A percentile compares a stretch with the other conserved stretches of the same genome.
Evolutionary conservation across 257 asterid genomes (phyloP).

Genomic region (Fraxinus excelsior): DNA sequence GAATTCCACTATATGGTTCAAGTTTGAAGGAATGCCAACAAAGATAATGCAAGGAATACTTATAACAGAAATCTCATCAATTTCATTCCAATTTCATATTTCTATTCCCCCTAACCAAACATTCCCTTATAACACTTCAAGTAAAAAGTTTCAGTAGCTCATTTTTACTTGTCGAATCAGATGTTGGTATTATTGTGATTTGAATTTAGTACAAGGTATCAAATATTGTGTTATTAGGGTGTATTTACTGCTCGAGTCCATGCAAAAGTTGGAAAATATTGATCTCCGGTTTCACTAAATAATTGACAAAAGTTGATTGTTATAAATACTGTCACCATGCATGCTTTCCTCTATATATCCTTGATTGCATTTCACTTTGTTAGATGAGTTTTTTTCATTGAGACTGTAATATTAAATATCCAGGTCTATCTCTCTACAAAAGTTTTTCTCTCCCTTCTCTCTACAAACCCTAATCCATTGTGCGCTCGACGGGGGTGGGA

Average conservation of each 20-base stretch:
- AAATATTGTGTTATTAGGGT: neutral
- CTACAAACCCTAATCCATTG: too few species aligned
- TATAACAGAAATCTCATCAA: neutral
- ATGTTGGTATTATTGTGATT: neutral
- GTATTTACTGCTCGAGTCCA: neutral
- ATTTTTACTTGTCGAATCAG: neutral
- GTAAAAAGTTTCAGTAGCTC: neutral
- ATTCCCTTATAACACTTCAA: neutral
- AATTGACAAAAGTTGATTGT: neutral
- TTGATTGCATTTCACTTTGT: neutral
- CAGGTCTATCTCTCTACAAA: too few species aligned
- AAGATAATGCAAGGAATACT: neutral
- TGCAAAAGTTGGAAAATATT: neutral
- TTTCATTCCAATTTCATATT: neutral
- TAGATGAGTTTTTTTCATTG: neutral
- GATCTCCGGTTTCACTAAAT: neutral
- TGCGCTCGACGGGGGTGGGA: too few species aligned
- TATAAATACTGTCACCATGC: neutral
- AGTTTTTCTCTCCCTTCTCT: too few species aligned
- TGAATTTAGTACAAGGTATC: neutral
- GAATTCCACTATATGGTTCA: neutral
- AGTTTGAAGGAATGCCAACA: neutral
- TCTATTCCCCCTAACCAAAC: neutral
- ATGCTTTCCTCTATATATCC: neutral
- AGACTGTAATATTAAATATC: neutral